A percentile compares a stretch with the other conserved stretches of the same genome.
Evolutionary conservation across 257 asterid genomes (phyloP).

Genomic region (Solanum sejunctum): DNA sequence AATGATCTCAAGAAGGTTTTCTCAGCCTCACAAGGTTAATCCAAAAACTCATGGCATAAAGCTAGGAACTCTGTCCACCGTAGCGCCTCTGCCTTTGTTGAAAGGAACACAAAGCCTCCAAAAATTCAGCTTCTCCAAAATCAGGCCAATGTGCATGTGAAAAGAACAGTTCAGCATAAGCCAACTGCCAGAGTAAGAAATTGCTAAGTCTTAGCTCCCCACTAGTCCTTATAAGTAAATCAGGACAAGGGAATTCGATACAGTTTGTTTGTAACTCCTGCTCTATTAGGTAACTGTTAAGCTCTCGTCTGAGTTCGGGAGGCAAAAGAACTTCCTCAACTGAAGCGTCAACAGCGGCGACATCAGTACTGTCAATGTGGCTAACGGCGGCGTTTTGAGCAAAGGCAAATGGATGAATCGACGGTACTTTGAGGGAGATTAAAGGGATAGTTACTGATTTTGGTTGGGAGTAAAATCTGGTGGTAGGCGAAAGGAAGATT

Average conservation of each 20-base stretch:
- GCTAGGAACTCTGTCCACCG: conserved; percentile 15
- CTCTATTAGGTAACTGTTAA: conserved; percentile 19
- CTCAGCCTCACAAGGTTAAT: not conserved
- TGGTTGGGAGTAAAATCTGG: not conserved
- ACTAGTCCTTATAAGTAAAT: conserved; percentile 54
- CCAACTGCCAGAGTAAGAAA: conserved; percentile 64
- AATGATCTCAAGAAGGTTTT: not conserved
- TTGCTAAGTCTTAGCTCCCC: conserved; percentile 63
- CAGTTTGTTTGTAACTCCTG: conserved; percentile 44
- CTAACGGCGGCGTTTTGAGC: not conserved
- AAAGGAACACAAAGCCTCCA: conserved; percentile 38
- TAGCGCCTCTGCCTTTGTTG: conserved; percentile 48
- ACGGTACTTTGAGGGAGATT: not conserved
- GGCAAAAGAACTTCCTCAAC: not conserved
- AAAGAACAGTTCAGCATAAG: conserved; percentile 46
- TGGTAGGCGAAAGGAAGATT: not conserved
- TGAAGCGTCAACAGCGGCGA: not conserved
- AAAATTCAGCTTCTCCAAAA: conserved; percentile 43
- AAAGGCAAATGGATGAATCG: not conserved
- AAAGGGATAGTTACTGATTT: not conserved
- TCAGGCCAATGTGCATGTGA: conserved; percentile 47
- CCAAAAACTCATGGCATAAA: not conserved
- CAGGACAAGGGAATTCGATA: conserved; percentile 35
- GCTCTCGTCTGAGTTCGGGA: not conserved
- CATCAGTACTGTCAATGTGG: not conserved